Evolutionary conservation across 2,329 filamentous ascomycete species (phyloP), one percentile per base, ranked within the genome.

Genomic region (Huntiella abstrusa): DNA sequence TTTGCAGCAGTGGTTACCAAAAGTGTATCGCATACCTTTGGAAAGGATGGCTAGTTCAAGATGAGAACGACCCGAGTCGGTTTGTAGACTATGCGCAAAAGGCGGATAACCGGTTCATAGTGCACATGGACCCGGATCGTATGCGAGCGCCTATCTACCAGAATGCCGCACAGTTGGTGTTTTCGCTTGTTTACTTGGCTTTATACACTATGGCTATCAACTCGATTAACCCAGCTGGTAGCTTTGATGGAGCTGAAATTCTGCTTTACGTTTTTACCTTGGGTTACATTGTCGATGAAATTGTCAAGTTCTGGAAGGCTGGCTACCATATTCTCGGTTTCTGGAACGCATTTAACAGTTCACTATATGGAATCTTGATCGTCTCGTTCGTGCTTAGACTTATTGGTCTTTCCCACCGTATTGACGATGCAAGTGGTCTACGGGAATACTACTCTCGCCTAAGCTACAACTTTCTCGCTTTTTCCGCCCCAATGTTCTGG

Each of bases 401-500:
- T 54, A 69, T 92, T 41, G 88, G 86, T 2, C 67, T 94, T 7
- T 70, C 69, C 6, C 75, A 88, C 52, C 58, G 65, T 0, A 57
- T 68, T 10, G 64, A 4, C 19, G 12, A 7, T 19, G n/a, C 41
- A 10, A 45, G 45, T 13, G 33, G 13, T n/a, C 42, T 33, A 5
- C 73, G 84, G 33, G 60, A 63, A 16, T 62, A 73, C 37, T 84
- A 78, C 60, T 95, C 92, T 59, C 69, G 75, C 49, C 65, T 95
- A 15, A 87, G 82, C 58, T 98, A 98, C 63, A 93, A 94, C 62
- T 86, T 96, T 59, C 66, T 98, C 17, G 86, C 91, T 7, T 93
- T 95, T 60, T 78, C 80, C 3, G 87, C 91, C 0, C 91, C 91
- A 0, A 83, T 98, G 83, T 96, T 98, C 62, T 98, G 91, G 88